Conservation (phyloP, 1,284 basidiomycete genomes). For the Porodaedalea pini region DNA sequence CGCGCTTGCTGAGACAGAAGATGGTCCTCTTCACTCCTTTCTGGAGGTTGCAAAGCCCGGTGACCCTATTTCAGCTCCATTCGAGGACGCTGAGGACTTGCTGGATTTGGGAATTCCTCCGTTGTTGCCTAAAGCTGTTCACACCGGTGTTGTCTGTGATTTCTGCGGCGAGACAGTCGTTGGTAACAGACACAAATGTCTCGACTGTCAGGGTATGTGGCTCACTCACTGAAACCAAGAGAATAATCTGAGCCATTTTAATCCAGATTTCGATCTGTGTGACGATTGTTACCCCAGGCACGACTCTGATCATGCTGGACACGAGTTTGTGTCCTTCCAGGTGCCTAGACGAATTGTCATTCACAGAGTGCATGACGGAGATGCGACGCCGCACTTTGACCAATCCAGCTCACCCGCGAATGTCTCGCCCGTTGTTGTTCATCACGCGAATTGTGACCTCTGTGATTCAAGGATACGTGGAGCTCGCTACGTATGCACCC, state of each 20-base stretch:
- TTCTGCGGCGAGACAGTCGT: slow-evolving; percentile 49
- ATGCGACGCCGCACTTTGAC: slow-evolving; percentile 22
- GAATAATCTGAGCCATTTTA: not conserved
- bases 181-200: slow-evolving; percentile 69
- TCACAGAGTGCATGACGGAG: slow-evolving; percentile 50
- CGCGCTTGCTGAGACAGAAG: slow-evolving; percentile 14
- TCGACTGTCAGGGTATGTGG: slow-evolving; percentile 59
- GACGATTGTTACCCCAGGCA: slow-evolving; percentile 48
- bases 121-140: slow-evolving; percentile 23
- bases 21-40: slow-evolving; percentile 12
- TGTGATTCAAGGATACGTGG: slow-evolving; percentile 71
- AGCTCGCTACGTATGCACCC: slow-evolving; percentile 57
- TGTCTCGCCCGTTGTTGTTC: slow-evolving; percentile 35
- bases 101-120: not conserved
- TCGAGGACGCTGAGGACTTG: not conserved
- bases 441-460: slow-evolving; percentile 67
- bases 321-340: slow-evolving; percentile 66
- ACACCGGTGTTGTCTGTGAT: slow-evolving; percentile 53
- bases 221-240: slow-evolving; percentile 3
- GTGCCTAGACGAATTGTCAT: slow-evolving; percentile 62
- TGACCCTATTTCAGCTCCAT: not conserved
- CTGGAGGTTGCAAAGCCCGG: slow-evolving; percentile 1
- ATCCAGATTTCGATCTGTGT: slow-evolving; percentile 69
- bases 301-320: slow-evolving; percentile 48
- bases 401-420: not conserved